Evolutionary conservation across 352 stramenopile species (phyloP), one percentile per base, ranked within the genome.

Genomic region (Plasmopara viticola): DNA sequence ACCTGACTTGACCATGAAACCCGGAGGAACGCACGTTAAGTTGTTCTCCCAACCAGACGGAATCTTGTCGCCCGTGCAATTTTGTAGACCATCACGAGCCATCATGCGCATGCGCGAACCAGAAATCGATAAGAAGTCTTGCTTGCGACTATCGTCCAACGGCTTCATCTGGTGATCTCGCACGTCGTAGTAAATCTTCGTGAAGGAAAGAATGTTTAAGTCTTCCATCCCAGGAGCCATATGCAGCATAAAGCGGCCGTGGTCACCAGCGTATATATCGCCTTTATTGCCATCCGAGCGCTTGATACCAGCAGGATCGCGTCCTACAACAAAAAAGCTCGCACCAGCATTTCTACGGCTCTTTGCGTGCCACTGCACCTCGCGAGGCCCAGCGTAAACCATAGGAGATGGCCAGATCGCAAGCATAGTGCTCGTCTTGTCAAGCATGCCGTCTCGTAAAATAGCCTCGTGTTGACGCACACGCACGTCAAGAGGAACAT

Each of bases 311-410:
- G 96, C 96, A 33, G 96, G 95, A 66, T 99, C 96, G 15, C 96
- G 87, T 9, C 96, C 96, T 4, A 98, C 96, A 9, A 99, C 94
- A 64, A 99, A 99, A 72, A 97, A 98, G 40, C 87, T 97, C 10
- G 96, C 96, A 38, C 96, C 96, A 55, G 93, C 96, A 44, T 93
- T 97, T 62, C 96, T 93, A 44, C 96, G 84, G 53, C 85, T 97
- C 77, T 98, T 98, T 44, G 96, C 96, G 72, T 99, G 96, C 81
- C 98, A 99, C 67, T 98, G 86, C 38, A 99, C 96, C 68, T 99
- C 96, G 12, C 95, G 97, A 10, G 96, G 96, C 10, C 96, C 96
- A 25, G 94, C 96, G 71, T 99, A 99, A 44, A 99, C 97, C 95
- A 99, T 99, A 6, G 96, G 96, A 56, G 94, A 93, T 29, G 96